Base-by-base conservation (phyloP, 78 protist species). In the Emiliania huxleyi region DNA sequence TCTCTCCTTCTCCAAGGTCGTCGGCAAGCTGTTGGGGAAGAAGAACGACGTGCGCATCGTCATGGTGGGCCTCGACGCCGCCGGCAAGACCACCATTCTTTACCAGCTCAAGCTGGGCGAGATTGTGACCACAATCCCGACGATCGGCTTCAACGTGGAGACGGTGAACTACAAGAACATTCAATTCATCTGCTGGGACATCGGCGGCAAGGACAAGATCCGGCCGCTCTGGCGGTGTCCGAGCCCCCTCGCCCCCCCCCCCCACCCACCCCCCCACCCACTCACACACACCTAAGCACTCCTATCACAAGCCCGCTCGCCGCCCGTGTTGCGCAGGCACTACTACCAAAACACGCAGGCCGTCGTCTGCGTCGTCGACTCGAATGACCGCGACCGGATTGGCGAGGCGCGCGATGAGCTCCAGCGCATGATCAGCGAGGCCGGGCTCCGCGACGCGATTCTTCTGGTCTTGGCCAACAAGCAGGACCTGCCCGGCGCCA, bases 201-300 rank as follows among this genome's bases (percentile, higher is more conserved):
- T 98, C 84, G 98, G 99, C 22, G 99, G 99, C 29, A 98, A 98
- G 93, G 98, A 97, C 88, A 97, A 95, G 95, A 94, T 98, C 71
- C 48, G 98, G 6, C 97, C 97, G 45, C 93, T 97, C 23, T 98
- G 97, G 98, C 83, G n/a, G n/a, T n/a, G n/a, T n/a, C n/a, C n/a
- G n/a, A n/a, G n/a, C n/a, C n/a, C n/a, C n/a, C n/a, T n/a, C n/a
- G n/a, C n/a, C n/a, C n/a, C n/a, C n/a, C n/a, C n/a, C n/a, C n/a
- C n/a, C n/a, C n/a, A n/a, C n/a, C n/a, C n/a, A n/a, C n/a, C n/a
- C n/a, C n/a, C n/a, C n/a, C n/a, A n/a, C n/a, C n/a, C n/a, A n/a
- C n/a, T n/a, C n/a, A n/a, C n/a, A n/a, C n/a, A n/a, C n/a, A n/a
- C n/a, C n/a, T n/a, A n/a, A n/a, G n/a, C n/a, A n/a, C n/a, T n/a